phyloP scores from a whole-genome alignment of 192 early-diverging fungal species.

The Backusella macrospora region DNA sequence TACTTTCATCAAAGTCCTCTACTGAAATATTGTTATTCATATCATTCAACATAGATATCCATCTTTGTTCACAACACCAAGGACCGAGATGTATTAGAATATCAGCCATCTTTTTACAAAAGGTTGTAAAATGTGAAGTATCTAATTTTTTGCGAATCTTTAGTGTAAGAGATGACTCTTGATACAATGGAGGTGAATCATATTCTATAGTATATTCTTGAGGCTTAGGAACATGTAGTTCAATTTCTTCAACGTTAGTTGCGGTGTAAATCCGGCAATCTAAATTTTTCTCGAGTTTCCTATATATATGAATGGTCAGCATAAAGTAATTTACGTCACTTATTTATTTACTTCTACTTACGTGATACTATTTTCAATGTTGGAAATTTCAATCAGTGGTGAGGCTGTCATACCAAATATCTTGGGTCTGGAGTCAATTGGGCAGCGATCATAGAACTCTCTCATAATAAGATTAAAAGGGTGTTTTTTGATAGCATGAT shows the following conservation, averaged over 20 bases:
- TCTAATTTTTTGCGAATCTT: slow-evolving; percentile 40
- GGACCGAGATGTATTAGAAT: slow-evolving; percentile 66
- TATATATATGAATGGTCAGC: neutral
- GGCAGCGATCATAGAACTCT: slow-evolving; percentile 70
- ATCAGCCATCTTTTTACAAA: slow-evolving; percentile 38
- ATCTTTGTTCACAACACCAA: slow-evolving; percentile 76
- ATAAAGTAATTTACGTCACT: neutral
- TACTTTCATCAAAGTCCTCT: neutral
- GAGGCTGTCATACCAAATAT: slow-evolving; percentile 95
- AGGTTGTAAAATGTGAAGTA: slow-evolving; percentile 39
- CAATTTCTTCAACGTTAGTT: slow-evolving; percentile 32
- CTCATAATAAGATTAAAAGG: slow-evolving; percentile 81
- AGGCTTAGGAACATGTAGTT: slow-evolving; percentile 41
- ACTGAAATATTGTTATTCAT: neutral
- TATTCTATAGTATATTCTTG: slow-evolving; percentile 52
- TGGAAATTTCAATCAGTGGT: slow-evolving; percentile 48
- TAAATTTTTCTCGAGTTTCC: slow-evolving; percentile 57
- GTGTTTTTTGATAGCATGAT: slow-evolving; percentile 78
- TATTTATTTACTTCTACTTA: neutral
- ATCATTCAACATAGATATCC: slow-evolving; percentile 50
- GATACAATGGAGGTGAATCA: slow-evolving; percentile 44
- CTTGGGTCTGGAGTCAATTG: slow-evolving; percentile 58
- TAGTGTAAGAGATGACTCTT: slow-evolving; percentile 42
- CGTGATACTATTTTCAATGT: slow-evolving; percentile 6
- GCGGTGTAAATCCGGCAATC: slow-evolving; percentile 60